Conservation (phyloP, 148 eudicot species). For the Diospyros lotus region DNA sequence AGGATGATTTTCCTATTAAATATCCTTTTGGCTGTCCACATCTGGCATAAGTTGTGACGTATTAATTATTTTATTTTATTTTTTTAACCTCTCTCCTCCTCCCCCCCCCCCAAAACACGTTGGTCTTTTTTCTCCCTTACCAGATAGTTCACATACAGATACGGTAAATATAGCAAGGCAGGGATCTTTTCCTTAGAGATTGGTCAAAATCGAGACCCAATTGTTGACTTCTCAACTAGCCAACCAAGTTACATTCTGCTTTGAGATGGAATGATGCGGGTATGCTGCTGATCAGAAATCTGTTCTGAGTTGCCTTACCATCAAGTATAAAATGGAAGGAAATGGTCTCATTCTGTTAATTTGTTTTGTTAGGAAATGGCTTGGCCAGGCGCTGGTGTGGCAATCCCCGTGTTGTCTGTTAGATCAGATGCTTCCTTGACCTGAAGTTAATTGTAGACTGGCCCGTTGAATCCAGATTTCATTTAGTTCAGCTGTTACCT, state of each 20-base stretch:
- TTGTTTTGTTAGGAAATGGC: constrained; percentile 73
- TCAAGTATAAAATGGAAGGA: background rate
- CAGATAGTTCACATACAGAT: constrained; percentile 62
- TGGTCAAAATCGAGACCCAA: constrained; percentile 69
- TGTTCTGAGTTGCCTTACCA: background rate
- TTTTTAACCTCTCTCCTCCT: background rate
- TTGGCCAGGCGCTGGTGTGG: constrained; percentile 96
- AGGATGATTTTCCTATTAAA: constrained; percentile 80
- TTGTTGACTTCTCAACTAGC: constrained; percentile 42
- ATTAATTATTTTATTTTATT: background rate
- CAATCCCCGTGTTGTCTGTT: constrained; percentile 89
- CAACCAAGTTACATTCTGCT: constrained; percentile 69
- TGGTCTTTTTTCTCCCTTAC: constrained; percentile 25
- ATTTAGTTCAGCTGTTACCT: constrained; percentile 93
- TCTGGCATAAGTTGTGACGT: background rate
- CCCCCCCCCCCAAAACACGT: background rate
- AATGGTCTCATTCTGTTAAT: background rate
- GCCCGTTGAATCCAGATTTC: constrained; percentile 87
- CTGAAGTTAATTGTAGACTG: constrained; percentile 87
- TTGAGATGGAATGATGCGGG: constrained; percentile 92
- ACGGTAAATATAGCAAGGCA: constrained; percentile 54
- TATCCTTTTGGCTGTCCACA: constrained; percentile 54
- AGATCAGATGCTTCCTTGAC: constrained; percentile 94
- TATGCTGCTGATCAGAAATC: constrained; percentile 23
- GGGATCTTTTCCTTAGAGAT: constrained; percentile 57